Conservation (phyloP, 176 grass and related monocot species). For the Cenchrus americanus region DNA sequence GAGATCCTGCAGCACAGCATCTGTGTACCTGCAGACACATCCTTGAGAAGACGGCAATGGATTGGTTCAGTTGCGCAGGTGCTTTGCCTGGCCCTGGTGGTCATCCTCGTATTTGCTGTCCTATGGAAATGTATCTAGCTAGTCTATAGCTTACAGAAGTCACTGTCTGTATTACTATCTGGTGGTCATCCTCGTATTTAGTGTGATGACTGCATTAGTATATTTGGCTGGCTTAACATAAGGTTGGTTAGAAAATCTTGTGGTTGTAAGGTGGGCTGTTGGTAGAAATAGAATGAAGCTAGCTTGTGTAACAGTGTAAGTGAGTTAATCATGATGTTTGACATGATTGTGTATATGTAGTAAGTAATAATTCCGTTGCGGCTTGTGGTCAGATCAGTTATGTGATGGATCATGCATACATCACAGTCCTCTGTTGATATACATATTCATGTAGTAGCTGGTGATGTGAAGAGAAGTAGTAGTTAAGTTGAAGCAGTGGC, state of each 20-base stretch:
- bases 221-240: not conserved
- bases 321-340: not conserved
- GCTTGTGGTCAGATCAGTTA: not conserved
- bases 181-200: not conserved
- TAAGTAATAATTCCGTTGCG: not conserved
- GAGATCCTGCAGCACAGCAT: not conserved
- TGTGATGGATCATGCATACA: not conserved
- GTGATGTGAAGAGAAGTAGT: slow-evolving; percentile 7
- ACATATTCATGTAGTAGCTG: slow-evolving; percentile 52
- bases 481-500: too few relatives aligned
- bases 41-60: not conserved
- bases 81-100: not conserved
- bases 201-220: not conserved
- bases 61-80: not conserved
- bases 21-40: not conserved
- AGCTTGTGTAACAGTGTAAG: not conserved
- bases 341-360: not conserved
- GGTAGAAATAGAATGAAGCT: slow-evolving; percentile 3
- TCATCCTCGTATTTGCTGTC: slow-evolving; percentile 39
- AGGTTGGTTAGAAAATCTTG: not conserved
- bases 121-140: slow-evolving; percentile 15
- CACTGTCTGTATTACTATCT: too few relatives aligned
- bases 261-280: not conserved
- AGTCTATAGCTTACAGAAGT: not conserved
- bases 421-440: not conserved